Evolutionary conservation across 345 rosid species (phyloP).

Genomic region (Kernera saxatilis): DNA sequence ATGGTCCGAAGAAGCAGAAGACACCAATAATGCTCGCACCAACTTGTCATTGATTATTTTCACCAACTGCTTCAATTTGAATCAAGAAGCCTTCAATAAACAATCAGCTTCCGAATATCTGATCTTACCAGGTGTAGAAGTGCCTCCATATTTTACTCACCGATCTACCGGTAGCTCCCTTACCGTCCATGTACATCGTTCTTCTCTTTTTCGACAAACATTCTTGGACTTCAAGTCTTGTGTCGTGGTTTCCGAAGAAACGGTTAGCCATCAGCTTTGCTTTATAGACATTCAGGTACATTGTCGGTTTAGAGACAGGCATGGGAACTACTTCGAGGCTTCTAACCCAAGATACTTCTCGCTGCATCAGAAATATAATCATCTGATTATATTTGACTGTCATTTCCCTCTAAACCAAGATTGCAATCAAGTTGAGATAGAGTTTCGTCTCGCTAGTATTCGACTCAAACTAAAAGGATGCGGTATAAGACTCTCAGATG

Average conservation of each 20-base stretch:
- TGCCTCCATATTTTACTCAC: background rate
- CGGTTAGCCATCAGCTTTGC: background rate
- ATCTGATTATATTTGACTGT: slow-evolving; percentile 9
- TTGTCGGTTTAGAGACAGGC: background rate
- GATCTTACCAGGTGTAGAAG: background rate
- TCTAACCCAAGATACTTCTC: background rate
- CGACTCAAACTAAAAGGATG: background rate
- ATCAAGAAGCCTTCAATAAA: background rate
- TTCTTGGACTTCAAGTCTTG: slow-evolving; percentile 8
- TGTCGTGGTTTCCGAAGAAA: background rate
- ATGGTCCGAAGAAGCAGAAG: background rate
- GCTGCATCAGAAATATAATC: background rate
- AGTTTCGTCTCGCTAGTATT: background rate
- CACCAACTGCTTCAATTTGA: background rate
- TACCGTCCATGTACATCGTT: background rate
- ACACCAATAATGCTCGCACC: background rate
- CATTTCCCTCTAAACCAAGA: background rate
- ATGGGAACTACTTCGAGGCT: background rate
- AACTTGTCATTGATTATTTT: background rate
- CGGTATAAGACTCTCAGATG: background rate
- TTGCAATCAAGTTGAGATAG: background rate
- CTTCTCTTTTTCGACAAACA: background rate
- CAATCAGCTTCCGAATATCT: background rate
- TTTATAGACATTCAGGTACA: background rate
- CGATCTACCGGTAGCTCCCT: background rate